Conservation (phyloP, 345 rosid genomes). For the Corymbia maculata region DNA sequence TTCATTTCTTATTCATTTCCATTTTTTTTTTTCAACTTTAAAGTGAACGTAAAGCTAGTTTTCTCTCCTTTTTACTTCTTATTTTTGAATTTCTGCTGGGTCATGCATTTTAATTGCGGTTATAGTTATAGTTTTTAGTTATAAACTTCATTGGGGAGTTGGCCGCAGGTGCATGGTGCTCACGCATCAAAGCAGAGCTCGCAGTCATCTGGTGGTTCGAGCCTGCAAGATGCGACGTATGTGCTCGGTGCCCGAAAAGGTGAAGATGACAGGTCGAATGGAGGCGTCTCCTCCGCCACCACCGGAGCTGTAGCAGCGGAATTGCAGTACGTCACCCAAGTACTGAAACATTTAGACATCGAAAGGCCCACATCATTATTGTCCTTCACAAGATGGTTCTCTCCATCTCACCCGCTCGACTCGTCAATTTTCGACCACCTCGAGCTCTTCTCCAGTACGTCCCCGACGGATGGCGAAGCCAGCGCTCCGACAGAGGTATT, state of each 20-base stretch:
- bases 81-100: background rate
- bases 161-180: slow-evolving; percentile 14
- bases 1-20: background rate
- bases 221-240: slow-evolving; percentile 32
- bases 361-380: slow-evolving; percentile 33
- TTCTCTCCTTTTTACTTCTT: background rate
- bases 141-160: background rate
- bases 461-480: background rate
- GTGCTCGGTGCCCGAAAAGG: slow-evolving; percentile 1
- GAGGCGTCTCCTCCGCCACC: slow-evolving; percentile 2
- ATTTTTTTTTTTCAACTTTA: background rate
- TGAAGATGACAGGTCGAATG: background rate
- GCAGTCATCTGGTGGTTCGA: slow-evolving; percentile 47
- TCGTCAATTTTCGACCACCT: slow-evolving; percentile 60
- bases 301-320: slow-evolving; percentile 13
- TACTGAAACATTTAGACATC: slow-evolving; percentile 40
- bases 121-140: background rate
- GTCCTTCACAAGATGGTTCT: slow-evolving; percentile 42
- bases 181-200: slow-evolving; percentile 39
- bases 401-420: slow-evolving; percentile 59
- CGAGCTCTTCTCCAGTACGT: slow-evolving; percentile 21
- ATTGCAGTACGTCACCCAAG: slow-evolving; percentile 47
- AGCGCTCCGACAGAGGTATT: background rate
- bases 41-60: background rate
- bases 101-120: background rate